Conservation (phyloP, 2,329 filamentous ascomycete genomes). For the Colletotrichum gloeosporioides region DNA sequence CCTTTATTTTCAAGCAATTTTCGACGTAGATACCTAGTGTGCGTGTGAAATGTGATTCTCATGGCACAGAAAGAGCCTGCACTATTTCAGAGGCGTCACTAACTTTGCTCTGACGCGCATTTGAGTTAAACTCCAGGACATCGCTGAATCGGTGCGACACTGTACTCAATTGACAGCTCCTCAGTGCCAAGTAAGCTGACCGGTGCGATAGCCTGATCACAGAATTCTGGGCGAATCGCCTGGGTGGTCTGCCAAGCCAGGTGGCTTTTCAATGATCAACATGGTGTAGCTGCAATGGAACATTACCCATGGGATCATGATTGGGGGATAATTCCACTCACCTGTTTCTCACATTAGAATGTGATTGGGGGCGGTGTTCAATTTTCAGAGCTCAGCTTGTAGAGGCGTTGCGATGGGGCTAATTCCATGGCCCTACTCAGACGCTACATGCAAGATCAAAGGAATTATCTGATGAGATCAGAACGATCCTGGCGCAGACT, state of each 20-base stretch:
- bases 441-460: not conserved
- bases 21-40: not conserved
- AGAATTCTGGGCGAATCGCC: not conserved
- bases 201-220: not conserved
- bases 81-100: not conserved
- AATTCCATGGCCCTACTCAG: not conserved
- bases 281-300: not conserved
- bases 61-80: not conserved
- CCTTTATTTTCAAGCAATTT: not conserved
- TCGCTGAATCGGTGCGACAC: not conserved
- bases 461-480: not conserved
- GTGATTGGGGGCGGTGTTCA: not conserved
- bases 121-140: not conserved
- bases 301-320: not conserved
- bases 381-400: not conserved
- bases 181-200: constrained; percentile 3
- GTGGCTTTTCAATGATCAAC: not conserved
- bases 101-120: not conserved
- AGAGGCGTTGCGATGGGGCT: not conserved
- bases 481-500: not conserved
- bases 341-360: not conserved
- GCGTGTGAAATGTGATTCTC: not conserved
- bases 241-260: not conserved
- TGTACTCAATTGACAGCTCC: not conserved
- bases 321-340: not conserved